Conservation (phyloP, 139 green algal species). For the Pseudopediastrum boryanum region DNA sequence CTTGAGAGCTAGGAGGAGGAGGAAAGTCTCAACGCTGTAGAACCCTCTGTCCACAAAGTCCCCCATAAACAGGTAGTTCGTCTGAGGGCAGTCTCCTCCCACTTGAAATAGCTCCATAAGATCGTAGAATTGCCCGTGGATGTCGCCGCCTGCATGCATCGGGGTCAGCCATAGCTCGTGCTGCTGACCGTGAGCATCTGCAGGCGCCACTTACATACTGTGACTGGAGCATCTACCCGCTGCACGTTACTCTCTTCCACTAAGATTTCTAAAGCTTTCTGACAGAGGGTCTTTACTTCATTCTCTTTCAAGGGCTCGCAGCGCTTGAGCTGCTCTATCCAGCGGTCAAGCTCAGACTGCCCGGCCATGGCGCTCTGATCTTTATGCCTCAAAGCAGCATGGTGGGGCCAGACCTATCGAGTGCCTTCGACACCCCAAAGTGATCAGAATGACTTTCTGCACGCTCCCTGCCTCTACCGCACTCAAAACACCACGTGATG, state of each 20-base stretch:
- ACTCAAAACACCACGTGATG: too few relatives aligned
- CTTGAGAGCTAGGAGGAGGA: constrained; percentile 98
- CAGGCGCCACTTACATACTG: constrained; percentile 78
- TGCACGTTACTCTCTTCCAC: constrained; percentile 99
- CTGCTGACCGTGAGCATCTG: background rate
- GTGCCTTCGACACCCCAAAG: too few relatives aligned
- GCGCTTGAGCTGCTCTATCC: constrained; percentile 94
- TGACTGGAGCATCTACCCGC: constrained; percentile 94
- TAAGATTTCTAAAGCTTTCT: constrained; percentile 92
- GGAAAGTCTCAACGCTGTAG: constrained; percentile 98
- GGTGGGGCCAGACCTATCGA: too few relatives aligned
- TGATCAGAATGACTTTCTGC: too few relatives aligned
- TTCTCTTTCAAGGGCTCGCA: constrained; percentile 94
- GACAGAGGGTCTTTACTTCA: constrained; percentile 95
- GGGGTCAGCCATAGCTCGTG: background rate
- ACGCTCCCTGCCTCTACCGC: too few relatives aligned
- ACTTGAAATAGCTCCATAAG: constrained; percentile 98
- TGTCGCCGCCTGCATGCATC: constrained; percentile 87
- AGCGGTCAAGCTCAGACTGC: constrained; percentile 47
- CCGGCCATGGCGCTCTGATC: constrained; percentile 29
- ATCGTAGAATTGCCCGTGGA: constrained; percentile 98
- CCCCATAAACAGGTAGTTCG: constrained; percentile 99
- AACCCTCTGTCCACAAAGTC: constrained; percentile 99
- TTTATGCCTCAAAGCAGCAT: too few relatives aligned
- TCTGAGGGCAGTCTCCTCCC: constrained; percentile 95